Percentiles rank a stretch among this genome's conserved stretches.
These are phyloP conservation scores for Chytriomyces hyalinus DNA, from an alignment of 192 early-diverging fungal species.

Conservation along the genomic window DNA sequence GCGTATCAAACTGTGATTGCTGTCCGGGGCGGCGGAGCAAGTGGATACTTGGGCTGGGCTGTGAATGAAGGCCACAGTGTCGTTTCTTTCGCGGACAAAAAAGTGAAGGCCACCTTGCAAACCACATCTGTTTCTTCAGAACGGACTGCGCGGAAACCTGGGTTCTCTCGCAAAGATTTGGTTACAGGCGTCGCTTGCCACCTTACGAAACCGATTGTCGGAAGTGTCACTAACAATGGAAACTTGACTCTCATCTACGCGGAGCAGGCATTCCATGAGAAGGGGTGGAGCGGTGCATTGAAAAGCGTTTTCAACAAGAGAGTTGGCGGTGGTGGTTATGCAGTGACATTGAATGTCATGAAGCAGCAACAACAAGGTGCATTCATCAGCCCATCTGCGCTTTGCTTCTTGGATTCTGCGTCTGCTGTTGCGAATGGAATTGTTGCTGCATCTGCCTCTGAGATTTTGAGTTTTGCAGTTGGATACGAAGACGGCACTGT, in stretches of 20 bases:
- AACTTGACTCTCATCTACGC: constrained; percentile 38
- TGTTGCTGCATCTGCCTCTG: constrained; percentile 7
- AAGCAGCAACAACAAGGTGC: constrained; percentile 7
- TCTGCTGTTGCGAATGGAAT: constrained; percentile 10
- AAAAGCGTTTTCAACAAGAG: constrained; percentile 19
- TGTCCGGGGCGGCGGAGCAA: neutral
- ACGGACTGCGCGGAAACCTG: constrained; percentile 5
- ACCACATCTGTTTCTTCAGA: constrained; percentile 5
- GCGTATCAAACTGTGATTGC: constrained; percentile 26
- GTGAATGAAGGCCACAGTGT: constrained; percentile 25
- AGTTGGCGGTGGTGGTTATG: constrained; percentile 18
- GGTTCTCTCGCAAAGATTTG: constrained; percentile 36
- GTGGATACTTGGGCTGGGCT: constrained; percentile 33
- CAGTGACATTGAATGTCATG: constrained; percentile 34
- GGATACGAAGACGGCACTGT: constrained; percentile 38
- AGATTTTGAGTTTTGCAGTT: constrained; percentile 36
- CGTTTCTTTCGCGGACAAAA: constrained; percentile 34
- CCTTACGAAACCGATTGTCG: constrained; percentile 31
- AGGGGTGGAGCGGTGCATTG: constrained; percentile 29
- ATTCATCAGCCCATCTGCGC: constrained; percentile 23
- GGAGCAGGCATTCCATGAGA: constrained; percentile 36
- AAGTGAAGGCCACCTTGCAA: constrained; percentile 5
- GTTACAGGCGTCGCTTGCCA: constrained; percentile 35
- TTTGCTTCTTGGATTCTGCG: constrained; percentile 33
- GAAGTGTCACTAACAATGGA: constrained; percentile 35